Base-by-base conservation (phyloP, 2,329 filamentous ascomycete species). In the Fusarium sp. region DNA sequence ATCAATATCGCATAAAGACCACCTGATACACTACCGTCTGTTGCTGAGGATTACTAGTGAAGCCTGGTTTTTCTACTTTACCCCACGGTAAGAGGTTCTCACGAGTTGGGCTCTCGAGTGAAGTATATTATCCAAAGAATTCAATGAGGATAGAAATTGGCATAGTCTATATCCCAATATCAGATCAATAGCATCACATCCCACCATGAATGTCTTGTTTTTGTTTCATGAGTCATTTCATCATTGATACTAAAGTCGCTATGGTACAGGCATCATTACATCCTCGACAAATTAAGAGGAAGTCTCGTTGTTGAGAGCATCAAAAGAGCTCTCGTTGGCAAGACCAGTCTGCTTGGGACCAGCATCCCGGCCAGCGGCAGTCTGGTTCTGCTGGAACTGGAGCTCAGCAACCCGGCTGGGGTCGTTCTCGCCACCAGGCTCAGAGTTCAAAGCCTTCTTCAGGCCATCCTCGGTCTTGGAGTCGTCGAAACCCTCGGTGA, bases 371-470 rank as follows among this genome's bases (percentile, higher is more conserved):
- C 69, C 73, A 24, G 34, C 65, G 9, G 70, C 63, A 34, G 64
- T 72, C 52, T 75, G 69, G 18, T 68, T 70, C 47, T 71, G 59
- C 61, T 76, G 66, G 34, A 87, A 80, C 69, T 82, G 81, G 43
- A 78, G 68, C 76, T 86, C 85, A 7, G 85, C 84, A 41, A 80
- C 61, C 11, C 82, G 73, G 53, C 81, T 80, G 6, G 86, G 85
- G 69, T 87, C 86, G 61, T 85, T 76, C 71, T 81, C 78, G 8
- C 80, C 82, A 4, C 85, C 85, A 63, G 83, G 81, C 70, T 86
- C 81, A 6, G 80, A 71, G 56, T 78, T 75, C 65, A 84, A 76
- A 4, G 81, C 79, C 65, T 79, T 81, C 74, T 79, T 75, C 40
- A 79, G 60, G 7, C 78, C 81, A 61, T 83, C 80, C 55, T 79